Base-by-base conservation (phyloP, 352 stramenopile species). In the Pythium sp. region DNA sequence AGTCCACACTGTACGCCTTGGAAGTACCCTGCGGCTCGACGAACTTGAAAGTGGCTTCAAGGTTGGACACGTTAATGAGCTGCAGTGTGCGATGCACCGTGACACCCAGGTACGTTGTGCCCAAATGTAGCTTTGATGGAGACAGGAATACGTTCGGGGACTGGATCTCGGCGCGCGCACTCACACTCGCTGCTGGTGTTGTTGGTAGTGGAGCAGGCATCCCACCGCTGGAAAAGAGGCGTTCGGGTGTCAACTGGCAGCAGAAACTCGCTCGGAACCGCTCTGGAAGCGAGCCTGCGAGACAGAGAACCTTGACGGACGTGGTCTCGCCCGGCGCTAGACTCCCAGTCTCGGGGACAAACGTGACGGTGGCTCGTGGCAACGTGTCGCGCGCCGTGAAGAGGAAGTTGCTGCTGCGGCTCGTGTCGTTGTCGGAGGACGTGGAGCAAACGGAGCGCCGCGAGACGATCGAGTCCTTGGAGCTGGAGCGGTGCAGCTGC, bases 1-100 rank as follows among this genome's bases (percentile, higher is more conserved):
- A 84, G 6, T 75, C 73, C 22, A 93, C 68, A 0, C 12, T 75
- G 58, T 81, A 85, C 12, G 80, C 75, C 59, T 76, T 83, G 18
- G 80, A 90, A 4, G 38, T 55, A 8, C 81, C 81, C 34, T 92
- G 75, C 0, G 84, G 85, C 58, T 92, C 84, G 14, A 82, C 72
- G 55, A 92, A 92, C 68, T 92, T 91, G 72, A 93, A 95, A 1
- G 65, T 67, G 20, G 85, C 81, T 34, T 89, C 81, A 24, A 93
- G 78, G 57, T 93, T 95, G 26, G 87, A 95, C 5, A 92, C 76
- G 46, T 95, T 95, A 18, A 92, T 67, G n/a, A 95, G 77, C 30
- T 84, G 54, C 53, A 93, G 36, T 0, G 70, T 81, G 14, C 78
- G 67, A 1, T 71, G 75, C 18, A 90, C 78, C 7, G 73, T 60